Base-by-base conservation (phyloP, 768 basidiomycete species). In the Suillus luteus region DNA sequence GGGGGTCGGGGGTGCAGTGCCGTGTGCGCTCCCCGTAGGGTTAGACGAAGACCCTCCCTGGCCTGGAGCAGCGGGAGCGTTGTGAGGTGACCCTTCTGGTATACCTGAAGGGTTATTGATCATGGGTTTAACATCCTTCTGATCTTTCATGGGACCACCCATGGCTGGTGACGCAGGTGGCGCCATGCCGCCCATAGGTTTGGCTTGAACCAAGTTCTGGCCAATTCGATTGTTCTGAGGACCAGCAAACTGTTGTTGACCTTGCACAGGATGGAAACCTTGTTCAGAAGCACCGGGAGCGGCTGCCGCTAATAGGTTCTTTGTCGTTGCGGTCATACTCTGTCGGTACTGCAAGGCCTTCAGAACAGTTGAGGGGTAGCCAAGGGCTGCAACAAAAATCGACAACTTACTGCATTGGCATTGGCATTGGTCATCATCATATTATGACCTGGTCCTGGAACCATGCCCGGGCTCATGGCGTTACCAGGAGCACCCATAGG, bases 151-250 rank as follows among this genome's bases (percentile, higher is more conserved):
- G 55, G 72, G 73, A 64, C 70, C 70, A 57, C 70, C 67, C 67
- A 77, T 78, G 1, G 78, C 80, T 46, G 86, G 83, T 6, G 85
- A 85, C 5, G 85, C 82, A 12, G 83, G 85, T 0, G 85, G 85
- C n/a, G 71, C 68, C 73, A 80, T 77, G 82, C 84, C 85, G 17
- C 71, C 73, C 77, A 79, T 81, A 1, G 77, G 70, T 60, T 79
- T 79, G 37, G 49, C 63, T 35, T 66, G 62, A 62, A 7, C 41
- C 57, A 73, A 72, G 55, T 71, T 75, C 66, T 71, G 78, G 31
- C 65, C 76, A 67, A 69, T 44, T 62, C 71, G 68, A 65, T 64
- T 64, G 74, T 74, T 64, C 76, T 75, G 70, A 24, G 76, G 59
- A 62, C 77, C 64, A 67, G 75, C 63, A 58, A 79, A 79, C n/a